Evolutionary conservation across 768 basidiomycete species (phyloP), one percentile per base, ranked within the genome.

Genomic region (Russula earlei): DNA sequence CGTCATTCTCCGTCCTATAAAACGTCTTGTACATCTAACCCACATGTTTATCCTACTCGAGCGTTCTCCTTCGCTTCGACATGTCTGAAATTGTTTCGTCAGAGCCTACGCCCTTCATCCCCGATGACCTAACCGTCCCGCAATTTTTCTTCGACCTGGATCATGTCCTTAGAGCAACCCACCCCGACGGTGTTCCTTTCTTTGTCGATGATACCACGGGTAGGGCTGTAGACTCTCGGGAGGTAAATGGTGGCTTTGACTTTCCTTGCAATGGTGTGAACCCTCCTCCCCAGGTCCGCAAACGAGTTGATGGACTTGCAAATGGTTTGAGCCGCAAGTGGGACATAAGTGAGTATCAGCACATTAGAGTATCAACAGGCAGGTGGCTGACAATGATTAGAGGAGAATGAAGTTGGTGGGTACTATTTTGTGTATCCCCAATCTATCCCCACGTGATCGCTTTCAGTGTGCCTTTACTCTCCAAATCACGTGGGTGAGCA

Each of bases 61-160:
- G 52, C 36, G 37, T 40, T 25, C 5, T 42, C 29, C 34, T 19
- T 45, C 42, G 34, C 33, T 10, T 27, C 48, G 46, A 25, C 42
- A 66, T 67, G 64, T 37, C 64, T 33, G 66, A 71, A 52, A 44
- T 54, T n/a, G 29, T 52, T 29, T 37, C 56, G n/a, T 66, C 60
- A 8, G 52, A 60, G 38, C 52, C 68, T 12, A 63, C 76, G 45
- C 70, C 71, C 49, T 61, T 62, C 37, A 79, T 84, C 51, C 84
- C 84, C 15, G 82, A 85, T 62, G 66, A 85, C 67, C 68, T 85
- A 38, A 79, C 77, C 20, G 71, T 86, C 9, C 78, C 84, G 7
- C 85, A 86, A 67, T 86, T 86, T 65, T 72, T 86, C 43, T 72
- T 86, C 17, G 76, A 79, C 50, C 66, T 64, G 22, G 65, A 69